These are phyloP conservation scores for Didymella pomorum DNA, from an alignment of 2,329 filamentous ascomycete species.

Conservation along the genomic window DNA sequence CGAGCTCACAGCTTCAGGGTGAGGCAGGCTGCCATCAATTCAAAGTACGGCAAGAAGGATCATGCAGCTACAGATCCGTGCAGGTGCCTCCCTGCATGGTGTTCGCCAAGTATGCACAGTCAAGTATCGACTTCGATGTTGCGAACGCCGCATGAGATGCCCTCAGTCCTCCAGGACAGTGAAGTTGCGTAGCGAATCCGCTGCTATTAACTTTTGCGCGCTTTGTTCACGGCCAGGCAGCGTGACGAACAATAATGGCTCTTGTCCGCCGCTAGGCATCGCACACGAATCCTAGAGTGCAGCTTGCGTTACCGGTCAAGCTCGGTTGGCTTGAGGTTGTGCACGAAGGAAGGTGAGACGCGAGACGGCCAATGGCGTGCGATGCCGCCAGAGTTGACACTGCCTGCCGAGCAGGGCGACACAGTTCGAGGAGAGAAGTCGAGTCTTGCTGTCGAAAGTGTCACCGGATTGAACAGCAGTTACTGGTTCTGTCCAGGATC, in stretches of 20 bases:
- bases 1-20: not conserved
- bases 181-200: constrained; percentile 19
- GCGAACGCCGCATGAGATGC: constrained; percentile 9
- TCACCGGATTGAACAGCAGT: not conserved
- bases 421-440: not conserved
- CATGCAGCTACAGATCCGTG: not conserved
- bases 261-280: constrained; percentile 35
- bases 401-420: not conserved
- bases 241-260: constrained; percentile 12
- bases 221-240: constrained; percentile 12
- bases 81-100: not conserved
- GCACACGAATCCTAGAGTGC: constrained; percentile 27
- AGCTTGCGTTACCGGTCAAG: constrained; percentile 40
- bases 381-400: constrained; percentile 20
- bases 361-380: constrained; percentile 28
- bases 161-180: constrained; percentile 8
- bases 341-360: constrained; percentile 19
- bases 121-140: not conserved
- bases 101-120: not conserved
- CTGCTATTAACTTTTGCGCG: constrained; percentile 11
- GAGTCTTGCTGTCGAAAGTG: not conserved
- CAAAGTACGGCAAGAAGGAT: not conserved
- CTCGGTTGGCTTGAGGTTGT: constrained; percentile 22
- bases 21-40: not conserved
- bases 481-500: not conserved